These are phyloP conservation scores for Epichloe glyceriae DNA, from an alignment of 2,329 filamentous ascomycete genomes.

Conservation along the genomic window DNA sequence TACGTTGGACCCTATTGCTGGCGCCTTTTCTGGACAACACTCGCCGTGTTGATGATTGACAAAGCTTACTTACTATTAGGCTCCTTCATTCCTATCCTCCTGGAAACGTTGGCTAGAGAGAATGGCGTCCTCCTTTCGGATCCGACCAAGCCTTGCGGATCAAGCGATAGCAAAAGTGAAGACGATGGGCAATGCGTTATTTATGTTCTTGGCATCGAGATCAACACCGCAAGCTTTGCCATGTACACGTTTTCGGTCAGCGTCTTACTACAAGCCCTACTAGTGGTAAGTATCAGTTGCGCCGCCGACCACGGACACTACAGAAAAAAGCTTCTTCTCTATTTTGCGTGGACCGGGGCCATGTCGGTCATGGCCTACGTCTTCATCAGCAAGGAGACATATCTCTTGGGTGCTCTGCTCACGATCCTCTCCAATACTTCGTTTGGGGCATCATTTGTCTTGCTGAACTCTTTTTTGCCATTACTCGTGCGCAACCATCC, in stretches of 20 bases:
- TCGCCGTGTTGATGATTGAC: conserved; percentile 4
- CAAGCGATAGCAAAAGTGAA: conserved; percentile 41
- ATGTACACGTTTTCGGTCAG: conserved; percentile 97
- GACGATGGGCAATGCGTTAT: conserved; percentile 65
- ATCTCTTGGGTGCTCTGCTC: conserved; percentile 68
- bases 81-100: conserved; percentile 88
- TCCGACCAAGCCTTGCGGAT: conserved; percentile 58
- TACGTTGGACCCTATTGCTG: conserved; percentile 25
- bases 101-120: conserved; percentile 86
- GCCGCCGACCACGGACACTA: conserved; percentile 90
- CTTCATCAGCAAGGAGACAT: conserved; percentile 59
- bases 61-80: conserved; percentile 32
- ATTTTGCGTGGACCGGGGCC: conserved; percentile 75
- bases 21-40: neutral
- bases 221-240: conserved; percentile 93
- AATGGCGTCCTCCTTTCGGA: conserved; percentile 79
- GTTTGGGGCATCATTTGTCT: conserved; percentile 87
- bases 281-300: conserved; percentile 93
- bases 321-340: conserved; percentile 74
- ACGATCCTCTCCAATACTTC: conserved; percentile 88
- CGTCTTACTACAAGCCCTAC: conserved; percentile 73
- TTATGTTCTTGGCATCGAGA: conserved; percentile 64
- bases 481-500: conserved; percentile 81
- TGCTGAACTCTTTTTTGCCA: conserved; percentile 90
- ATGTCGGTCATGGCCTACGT: conserved; percentile 81